Conservation (phyloP, 1,139 yeast species). For the Ogataea hybrid region DNA sequence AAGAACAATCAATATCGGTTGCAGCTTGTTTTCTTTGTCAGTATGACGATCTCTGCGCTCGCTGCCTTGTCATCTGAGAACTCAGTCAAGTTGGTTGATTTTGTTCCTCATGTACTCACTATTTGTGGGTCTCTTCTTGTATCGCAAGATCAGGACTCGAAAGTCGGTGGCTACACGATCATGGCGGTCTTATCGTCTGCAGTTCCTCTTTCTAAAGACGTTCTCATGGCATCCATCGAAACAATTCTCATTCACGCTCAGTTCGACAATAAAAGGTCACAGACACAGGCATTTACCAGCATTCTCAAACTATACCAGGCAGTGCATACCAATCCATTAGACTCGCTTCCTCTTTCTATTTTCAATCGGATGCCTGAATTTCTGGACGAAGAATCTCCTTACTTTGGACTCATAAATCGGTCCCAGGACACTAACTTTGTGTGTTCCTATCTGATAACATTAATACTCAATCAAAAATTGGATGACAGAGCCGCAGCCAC, state of each 20-base stretch:
- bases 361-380: constrained; percentile 28
- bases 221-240: constrained; percentile 67
- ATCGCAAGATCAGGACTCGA: constrained; percentile 58
- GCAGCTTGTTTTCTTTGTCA: constrained; percentile 74
- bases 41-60: constrained; percentile 68
- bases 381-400: constrained; percentile 18
- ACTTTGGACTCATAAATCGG: constrained; percentile 20
- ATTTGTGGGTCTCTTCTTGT: constrained; percentile 52
- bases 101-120: constrained; percentile 58
- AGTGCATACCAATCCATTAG: constrained; percentile 34
- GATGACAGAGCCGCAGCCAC: constrained; percentile 10
- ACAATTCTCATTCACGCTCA: constrained; percentile 45
- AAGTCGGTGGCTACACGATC: constrained; percentile 79
- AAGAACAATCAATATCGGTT: constrained; percentile 62
- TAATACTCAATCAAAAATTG: constrained; percentile 24
- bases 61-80: constrained; percentile 44
- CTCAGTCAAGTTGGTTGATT: constrained; percentile 36
- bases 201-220: constrained; percentile 60
- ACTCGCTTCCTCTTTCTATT: constrained; percentile 26
- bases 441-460: constrained; percentile 28
- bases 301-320: constrained; percentile 35
- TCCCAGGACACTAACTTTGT: constrained; percentile 26
- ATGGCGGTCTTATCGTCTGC: constrained; percentile 76
- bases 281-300: constrained; percentile 36
- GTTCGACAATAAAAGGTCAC: constrained; percentile 25